Base-by-base conservation (phyloP, 805 yeast genomes). In the Metschnikowia aberdeeniae region DNA sequence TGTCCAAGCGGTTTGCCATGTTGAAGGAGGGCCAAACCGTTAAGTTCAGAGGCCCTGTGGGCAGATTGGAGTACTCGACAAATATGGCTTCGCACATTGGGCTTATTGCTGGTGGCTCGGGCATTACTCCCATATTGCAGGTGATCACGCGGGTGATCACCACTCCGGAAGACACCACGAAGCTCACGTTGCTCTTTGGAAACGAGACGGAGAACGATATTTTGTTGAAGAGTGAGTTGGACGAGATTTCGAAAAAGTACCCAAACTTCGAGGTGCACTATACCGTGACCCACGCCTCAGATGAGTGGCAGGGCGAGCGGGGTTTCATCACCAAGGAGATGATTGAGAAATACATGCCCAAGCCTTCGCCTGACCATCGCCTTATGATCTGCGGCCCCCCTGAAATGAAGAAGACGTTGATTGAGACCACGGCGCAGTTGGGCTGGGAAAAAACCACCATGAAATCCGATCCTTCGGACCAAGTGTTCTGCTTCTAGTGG, bases 91-190 rank as follows among this genome's bases (percentile, higher is more conserved):
- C 76, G 49, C 78, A 81, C 48, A 72, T 86, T 46, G 81, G 82
- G 14, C 73, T 86, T 68, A 72, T 86, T 54, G 92, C 90, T 6
- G 95, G 93, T 54, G 95, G 95, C 14, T 80, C 92, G 0, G 95
- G 97, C 42, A 84, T 90, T 51, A 88, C 97, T 7, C 97, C 97
- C 32, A 82, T 88, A 67, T 75, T 86, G 58, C 95, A 89, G 66
- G 84, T 90, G 12, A 71, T 86, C 42, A 81, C 86, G 49, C 77
- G 77, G 47, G 73, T 85, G 41, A 78, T 84, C 50, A 84, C 89
- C 13, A 80, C 82, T 24, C 82, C 88, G 3, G 81, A 75, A 46
- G 90, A 85, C 61, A 31, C 60, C 28, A 84, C 92, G 31, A 73
- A 75, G 42, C 72, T 86, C 44, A 72, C 79, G 2, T 65, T 86